Percentiles rank a stretch among this genome's conserved stretches.
Conservation (phyloP, 176 grass and related monocot genomes). For the Poa pratensis region DNA sequence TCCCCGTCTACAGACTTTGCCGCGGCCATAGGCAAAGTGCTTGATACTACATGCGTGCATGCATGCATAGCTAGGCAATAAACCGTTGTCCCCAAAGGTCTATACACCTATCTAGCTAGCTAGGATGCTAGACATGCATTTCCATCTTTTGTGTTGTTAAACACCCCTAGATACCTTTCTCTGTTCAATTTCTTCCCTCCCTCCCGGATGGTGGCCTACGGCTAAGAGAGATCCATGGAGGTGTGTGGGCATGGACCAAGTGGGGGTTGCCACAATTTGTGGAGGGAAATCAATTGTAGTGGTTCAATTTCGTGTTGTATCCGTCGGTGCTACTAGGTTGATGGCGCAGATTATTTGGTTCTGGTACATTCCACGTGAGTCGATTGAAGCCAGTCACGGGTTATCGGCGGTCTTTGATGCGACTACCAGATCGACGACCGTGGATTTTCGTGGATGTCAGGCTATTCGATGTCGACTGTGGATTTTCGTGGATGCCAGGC, state of each 20-base stretch:
- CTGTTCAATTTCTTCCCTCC: too few species aligned
- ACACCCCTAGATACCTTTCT: neutral
- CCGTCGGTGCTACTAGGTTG: neutral
- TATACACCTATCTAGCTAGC: neutral
- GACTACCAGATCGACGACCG: fast-evolving
- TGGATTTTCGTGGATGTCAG: slow-evolving; percentile 15
- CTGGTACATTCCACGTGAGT: neutral
- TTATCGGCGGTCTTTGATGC: neutral
- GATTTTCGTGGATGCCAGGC: slow-evolving; percentile 13
- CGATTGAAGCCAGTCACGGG: neutral
- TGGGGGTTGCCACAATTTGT: neutral
- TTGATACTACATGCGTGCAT: too few species aligned
- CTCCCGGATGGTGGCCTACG: neutral
- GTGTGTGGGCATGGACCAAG: slow-evolving; percentile 24
- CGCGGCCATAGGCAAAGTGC: neutral
- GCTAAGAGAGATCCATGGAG: neutral
- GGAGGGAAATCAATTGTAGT: neutral
- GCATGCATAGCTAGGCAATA: slow-evolving; percentile 16
- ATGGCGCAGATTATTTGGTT: neutral
- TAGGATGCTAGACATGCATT: neutral
- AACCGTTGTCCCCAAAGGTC: neutral
- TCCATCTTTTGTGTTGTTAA: neutral
- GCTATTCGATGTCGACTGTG: neutral
- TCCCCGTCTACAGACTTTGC: neutral
- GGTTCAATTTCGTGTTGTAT: neutral